Conservation (phyloP, 306 rosid genomes). For the Coriaria nepalensis region DNA sequence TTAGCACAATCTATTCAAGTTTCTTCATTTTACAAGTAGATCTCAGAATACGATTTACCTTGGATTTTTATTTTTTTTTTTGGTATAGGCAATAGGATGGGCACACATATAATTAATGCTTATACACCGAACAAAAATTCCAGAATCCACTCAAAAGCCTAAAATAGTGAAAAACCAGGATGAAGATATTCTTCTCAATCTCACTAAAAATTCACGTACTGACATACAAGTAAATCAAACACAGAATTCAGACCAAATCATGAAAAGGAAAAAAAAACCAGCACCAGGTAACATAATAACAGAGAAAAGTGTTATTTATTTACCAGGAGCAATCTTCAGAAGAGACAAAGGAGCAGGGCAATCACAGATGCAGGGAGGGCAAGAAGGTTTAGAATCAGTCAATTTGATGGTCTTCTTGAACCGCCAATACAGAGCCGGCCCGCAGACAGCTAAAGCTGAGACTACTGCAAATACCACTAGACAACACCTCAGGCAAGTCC, state of each 20-base stretch:
- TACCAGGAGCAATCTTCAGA: constrained; percentile 85
- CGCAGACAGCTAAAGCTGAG: constrained; percentile 74
- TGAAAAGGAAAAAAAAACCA: neutral
- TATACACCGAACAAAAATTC: neutral
- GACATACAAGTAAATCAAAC: too few relatives aligned
- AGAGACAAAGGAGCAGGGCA: constrained; percentile 93
- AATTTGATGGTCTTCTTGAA: constrained; percentile 45
- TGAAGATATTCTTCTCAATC: too few relatives aligned
- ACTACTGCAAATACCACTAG: constrained; percentile 69
- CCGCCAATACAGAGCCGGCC: constrained; percentile 84
- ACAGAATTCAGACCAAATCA: neutral
- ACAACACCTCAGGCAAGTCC: constrained; percentile 62
- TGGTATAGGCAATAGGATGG: too few relatives aligned
- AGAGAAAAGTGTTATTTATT: neutral
- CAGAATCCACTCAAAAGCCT: neutral
- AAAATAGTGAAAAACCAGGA: neutral
- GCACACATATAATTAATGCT: too few relatives aligned
- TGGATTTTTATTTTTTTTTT: too few relatives aligned
- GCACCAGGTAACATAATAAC: neutral
- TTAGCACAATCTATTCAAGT: too few relatives aligned
- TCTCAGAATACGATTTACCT: too few relatives aligned
- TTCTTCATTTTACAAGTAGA: too few relatives aligned
- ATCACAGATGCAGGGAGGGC: constrained; percentile 75
- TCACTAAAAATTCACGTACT: too few relatives aligned
- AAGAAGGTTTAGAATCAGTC: constrained; percentile 37